Evolutionary conservation across 73 alveolate genomes (phyloP), one percentile per base, ranked within the genome.

Genomic region (Effrenium voratum): DNA sequence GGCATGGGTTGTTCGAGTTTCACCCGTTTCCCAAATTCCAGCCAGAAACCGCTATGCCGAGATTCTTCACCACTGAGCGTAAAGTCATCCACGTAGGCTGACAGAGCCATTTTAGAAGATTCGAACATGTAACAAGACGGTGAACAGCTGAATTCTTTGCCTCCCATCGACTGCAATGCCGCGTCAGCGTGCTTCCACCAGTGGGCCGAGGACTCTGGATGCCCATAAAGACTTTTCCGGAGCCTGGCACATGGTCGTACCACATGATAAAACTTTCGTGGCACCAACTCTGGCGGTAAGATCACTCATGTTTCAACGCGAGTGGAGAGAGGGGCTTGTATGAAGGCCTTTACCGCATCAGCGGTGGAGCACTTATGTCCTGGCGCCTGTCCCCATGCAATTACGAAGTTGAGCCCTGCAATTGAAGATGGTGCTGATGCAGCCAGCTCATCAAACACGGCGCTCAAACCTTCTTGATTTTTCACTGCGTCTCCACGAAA

Each of bases 81-180:
- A 30, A 80, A 30, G 30, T 80, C 91, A n/a, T 76, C 91, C 3
- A 80, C 91, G 44, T 80, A 80, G 72, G 45, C 91, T 2, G 49
- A 46, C 70, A 80, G 43, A 6, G 45, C 47, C 44, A 80, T 2
- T 19, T 30, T 16, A 13, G 32, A 34, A 6, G 5, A 38, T 2
- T 13, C 60, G 26, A 75, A 40, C 60, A 34, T 16, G 10, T 5
- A 75, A 2, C 36, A 55, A 2, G 86, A 75, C n/a, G 86, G 86
- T n/a, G 41, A 2, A 59, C 36, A 5, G 86, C 6, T 40, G 26
- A 75, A n/a, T n/a, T n/a, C n/a, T n/a, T n/a, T n/a, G n/a, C n/a
- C n/a, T n/a, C 26, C 26, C 86, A 75, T 13, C 86, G 36, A 6
- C 46, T 75, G 5, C 41, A 28, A 5, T 5, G 19, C 30, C 6